A percentile compares a stretch with the other conserved stretches of the same genome.
These are phyloP conservation scores for Auriscalpium microsporum DNA, from an alignment of 768 basidiomycete genomes.

Conservation along the genomic window DNA sequence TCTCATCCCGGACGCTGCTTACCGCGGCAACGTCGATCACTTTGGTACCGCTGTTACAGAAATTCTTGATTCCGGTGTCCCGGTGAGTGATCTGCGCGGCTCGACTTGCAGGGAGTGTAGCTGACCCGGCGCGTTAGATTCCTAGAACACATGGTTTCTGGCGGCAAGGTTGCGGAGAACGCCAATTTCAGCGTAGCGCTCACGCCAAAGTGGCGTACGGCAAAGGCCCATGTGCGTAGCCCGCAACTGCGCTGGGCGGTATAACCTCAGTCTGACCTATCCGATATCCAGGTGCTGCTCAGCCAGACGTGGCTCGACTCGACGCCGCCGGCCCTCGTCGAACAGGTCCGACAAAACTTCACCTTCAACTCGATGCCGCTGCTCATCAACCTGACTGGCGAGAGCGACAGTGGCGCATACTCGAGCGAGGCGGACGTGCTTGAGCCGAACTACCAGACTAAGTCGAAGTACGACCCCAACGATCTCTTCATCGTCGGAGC, in stretches of 20 bases:
- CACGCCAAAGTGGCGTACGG: conserved; percentile 28
- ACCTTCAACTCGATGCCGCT: conserved; percentile 2
- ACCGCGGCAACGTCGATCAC: background rate
- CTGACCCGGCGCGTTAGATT: background rate
- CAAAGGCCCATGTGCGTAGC: conserved; percentile 28
- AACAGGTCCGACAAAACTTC: background rate
- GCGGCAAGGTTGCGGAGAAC: conserved; percentile 28
- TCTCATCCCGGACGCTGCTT: conserved; percentile 5
- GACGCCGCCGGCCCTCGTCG: background rate
- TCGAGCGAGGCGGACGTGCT: conserved; percentile 13
- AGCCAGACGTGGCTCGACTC: background rate
- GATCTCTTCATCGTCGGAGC: conserved; percentile 9
- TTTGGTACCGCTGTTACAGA: conserved; percentile 7
- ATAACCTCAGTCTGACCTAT: too few species aligned
- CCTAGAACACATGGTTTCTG: background rate
- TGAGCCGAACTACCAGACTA: conserved; percentile 12
- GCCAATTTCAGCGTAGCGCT: conserved; percentile 25
- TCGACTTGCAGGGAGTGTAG: background rate
- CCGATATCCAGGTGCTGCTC: background rate
- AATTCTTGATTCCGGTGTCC: conserved; percentile 3
- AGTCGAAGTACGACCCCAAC: background rate
- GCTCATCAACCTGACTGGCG: conserved; percentile 5
- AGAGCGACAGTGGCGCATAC: conserved; percentile 9
- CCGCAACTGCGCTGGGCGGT: background rate
- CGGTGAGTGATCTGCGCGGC: background rate